These are phyloP conservation scores for Entelexis sorbosivorans DNA, from an alignment of 1,139 yeast genomes.

Conservation along the genomic window DNA sequence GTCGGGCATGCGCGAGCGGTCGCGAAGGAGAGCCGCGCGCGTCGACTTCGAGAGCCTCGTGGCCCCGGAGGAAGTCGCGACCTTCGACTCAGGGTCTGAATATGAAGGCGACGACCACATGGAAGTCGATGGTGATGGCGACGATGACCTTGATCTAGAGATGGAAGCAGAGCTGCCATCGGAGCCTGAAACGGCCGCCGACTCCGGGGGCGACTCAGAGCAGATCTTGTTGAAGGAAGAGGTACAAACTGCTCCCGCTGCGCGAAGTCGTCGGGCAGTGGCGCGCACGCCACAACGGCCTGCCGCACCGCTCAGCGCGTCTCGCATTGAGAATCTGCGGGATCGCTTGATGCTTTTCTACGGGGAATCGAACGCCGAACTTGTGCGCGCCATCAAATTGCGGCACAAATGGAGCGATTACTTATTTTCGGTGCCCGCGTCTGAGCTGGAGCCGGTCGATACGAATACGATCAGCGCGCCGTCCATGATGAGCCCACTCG, in stretches of 20 bases:
- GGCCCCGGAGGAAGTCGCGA: neutral
- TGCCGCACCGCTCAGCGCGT: neutral
- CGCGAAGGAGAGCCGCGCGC: conserved; percentile 2
- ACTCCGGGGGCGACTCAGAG: neutral
- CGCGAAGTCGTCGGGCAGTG: no score
- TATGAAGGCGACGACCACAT: neutral
- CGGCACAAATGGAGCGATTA: conserved; percentile 33
- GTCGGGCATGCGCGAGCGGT: conserved; percentile 2
- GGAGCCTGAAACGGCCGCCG: neutral
- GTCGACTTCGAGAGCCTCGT: conserved; percentile 2
- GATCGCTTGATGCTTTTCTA: conserved; percentile 33
- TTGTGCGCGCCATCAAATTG: conserved; percentile 29
- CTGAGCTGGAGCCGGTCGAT: conserved; percentile 20
- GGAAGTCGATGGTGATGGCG: neutral
- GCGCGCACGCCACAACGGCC: neutral
- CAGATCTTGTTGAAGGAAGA: neutral
- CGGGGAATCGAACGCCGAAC: conserved; percentile 31
- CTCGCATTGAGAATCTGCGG: conserved; percentile 25
- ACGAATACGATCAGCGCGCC: neutral
- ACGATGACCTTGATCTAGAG: neutral
- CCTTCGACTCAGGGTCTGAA: neutral
- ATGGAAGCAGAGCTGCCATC: neutral
- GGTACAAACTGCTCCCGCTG: neutral
- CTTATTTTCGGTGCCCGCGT: conserved; percentile 27
- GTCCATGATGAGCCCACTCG: neutral